Base-by-base conservation (phyloP, 495 filamentous ascomycete species). In the Penicillium parvum region DNA sequence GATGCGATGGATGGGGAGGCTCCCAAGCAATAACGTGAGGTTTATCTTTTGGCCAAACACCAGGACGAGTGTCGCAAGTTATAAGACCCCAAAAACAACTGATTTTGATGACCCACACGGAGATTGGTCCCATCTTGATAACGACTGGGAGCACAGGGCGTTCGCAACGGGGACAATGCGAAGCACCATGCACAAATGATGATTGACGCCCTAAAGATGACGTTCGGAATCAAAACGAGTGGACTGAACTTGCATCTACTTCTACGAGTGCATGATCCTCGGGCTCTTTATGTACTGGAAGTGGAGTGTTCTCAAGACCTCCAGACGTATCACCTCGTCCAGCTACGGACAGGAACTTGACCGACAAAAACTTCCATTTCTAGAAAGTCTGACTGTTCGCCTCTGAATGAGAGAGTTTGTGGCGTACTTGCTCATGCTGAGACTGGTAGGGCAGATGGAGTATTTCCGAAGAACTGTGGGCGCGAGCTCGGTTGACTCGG, bases 41-140 rank as follows among this genome's bases (percentile, higher is more conserved):
- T 2, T 18, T 45, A 14, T 32, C 21, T 12, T 54, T 22, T 36
- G 58, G 54, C 56, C 55, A 68, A 44, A 55, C 58, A 35, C 63
- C 65, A 7, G 60, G 62, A 55, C 51, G 53, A 37, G 65, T 61
- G 45, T 57, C 49, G 60, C 65, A 68, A 28, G 60, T 66, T 64
- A 68, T 61, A 63, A 68, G 46, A 22, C 58, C 65, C 26, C 56
- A 61, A 55, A 52, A 68, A 33, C 65, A 65, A 19, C 50, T 55
- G 14, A 55, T 23, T 46, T 57, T 41, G 21, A 65, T 28, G 28
- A 57, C 47, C 50, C 57, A 61, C 25, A 43, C 40, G 26, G 58
- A 60, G 29, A 58, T 26, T 20, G 53, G 49, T 34, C 56, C 45
- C 64, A 68, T 63, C 47, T 45, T 42, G 47, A 63, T 56, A 30